Percentiles rank a stretch among this genome's conserved stretches.
These are phyloP conservation scores for Colletotrichum karsti DNA, from an alignment of 2,329 filamentous ascomycete species.

Conservation along the genomic window DNA sequence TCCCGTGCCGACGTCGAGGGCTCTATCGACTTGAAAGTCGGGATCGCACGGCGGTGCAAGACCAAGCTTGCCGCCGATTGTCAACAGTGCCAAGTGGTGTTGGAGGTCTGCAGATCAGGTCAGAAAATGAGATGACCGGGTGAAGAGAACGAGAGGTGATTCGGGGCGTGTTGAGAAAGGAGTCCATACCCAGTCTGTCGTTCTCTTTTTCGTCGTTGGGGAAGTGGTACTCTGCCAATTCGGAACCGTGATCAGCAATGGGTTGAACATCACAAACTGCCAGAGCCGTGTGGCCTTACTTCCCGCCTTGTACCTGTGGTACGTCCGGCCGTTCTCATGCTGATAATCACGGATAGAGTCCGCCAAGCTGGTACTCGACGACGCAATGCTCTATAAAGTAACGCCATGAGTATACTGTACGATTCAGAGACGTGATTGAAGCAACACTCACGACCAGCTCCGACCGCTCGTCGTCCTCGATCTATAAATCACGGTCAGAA, in stretches of 20 bases:
- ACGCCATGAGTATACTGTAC: no score
- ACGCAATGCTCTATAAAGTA: background rate
- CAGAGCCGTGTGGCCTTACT: background rate
- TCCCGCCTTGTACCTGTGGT: conserved; percentile 31
- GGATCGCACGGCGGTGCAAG: conserved; percentile 21
- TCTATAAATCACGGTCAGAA: background rate
- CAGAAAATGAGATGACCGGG: background rate
- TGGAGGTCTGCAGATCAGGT: conserved; percentile 38
- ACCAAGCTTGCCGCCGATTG: conserved; percentile 39
- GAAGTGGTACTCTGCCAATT: conserved; percentile 16
- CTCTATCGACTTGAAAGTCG: conserved; percentile 30
- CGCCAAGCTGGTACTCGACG: conserved; percentile 38
- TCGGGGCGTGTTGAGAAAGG: background rate
- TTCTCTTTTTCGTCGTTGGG: conserved; percentile 27
- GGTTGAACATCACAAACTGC: background rate
- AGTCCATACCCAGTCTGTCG: conserved; percentile 4
- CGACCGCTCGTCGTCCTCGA: background rate
- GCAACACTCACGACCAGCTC: background rate
- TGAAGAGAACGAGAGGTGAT: background rate
- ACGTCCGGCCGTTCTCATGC: conserved; percentile 15
- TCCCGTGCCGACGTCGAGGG: conserved; percentile 37
- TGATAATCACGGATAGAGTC: conserved; percentile 36
- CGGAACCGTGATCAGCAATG: background rate
- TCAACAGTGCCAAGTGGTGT: conserved; percentile 43
- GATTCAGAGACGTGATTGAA: background rate